Evolutionary conservation across 441 rosid species (phyloP), one percentile per base, ranked within the genome.

Genomic region (Pelargonium exstipulatum): DNA sequence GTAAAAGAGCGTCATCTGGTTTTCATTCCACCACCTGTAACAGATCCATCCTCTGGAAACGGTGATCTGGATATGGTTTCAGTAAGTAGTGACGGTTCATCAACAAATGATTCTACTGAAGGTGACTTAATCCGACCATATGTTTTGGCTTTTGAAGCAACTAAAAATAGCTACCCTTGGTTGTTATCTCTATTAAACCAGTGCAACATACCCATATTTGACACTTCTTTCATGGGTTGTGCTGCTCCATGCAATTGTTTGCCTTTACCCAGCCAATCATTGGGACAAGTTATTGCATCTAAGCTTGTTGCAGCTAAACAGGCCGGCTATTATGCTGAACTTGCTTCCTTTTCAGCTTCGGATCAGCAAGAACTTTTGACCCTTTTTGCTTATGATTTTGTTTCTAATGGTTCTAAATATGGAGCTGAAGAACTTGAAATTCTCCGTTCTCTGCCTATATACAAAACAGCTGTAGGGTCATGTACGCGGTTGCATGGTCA

Each of bases 201-300:
- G 82, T 92, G 90, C 82, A 90, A 87, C 69, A 83, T 95, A 71
- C 99, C 99, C 26, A 79, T 87, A 70, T 92, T 85, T 80, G 93
- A 90, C 80, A 65, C 80, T 77, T 83, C 88, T 77, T 95, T 88
- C 81, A 82, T 89, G 62, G 89, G 86, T 57, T 95, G 90, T 81
- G 98, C 96, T 72, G 82, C 84, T 58, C 76, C 81, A 60, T 92
- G 95, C 78, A 78, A 82, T 67, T 83, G 92, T 74, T 77, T 92
- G 69, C 99, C 99, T 71, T 70, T 82, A 74, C 73, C 79, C 10
- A 70, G 80, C 78, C 88, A 82, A 75, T 92, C 99, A 37, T 77
- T 95, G 62, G 99, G 95, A 63, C 90, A 95, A 83, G 89, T 83
- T 75, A 82, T 95, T 78, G 90, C 89, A 71, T 88, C 98, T 77